Base-by-base conservation (phyloP, 805 yeast genomes). In the Komagataella phaffii region DNA sequence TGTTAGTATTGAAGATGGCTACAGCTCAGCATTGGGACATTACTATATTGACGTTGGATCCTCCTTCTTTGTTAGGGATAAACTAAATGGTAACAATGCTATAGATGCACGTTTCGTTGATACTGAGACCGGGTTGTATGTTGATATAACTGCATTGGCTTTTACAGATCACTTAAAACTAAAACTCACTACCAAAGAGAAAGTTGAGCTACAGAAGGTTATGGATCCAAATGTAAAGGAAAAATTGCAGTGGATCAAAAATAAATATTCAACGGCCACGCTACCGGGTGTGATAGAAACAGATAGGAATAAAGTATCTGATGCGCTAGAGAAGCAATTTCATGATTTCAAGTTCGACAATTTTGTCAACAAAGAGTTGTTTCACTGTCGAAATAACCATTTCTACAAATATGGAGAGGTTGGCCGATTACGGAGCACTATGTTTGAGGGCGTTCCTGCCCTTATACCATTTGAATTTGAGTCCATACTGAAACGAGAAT, bases 31-130 rank as follows among this genome's bases (percentile, higher is more conserved):
- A 1, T 71, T 75, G 58, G 85, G 85, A 0, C 71, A 76, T 51
- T 82, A 74, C 59, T 72, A 77, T 51, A 54, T 81, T 47, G 79
- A 68, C 51, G 57, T 64, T 43, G 76, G 79, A 1, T 64, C 75
- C 7, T 71, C 76, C 3, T 70, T 80, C 30, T 76, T 82, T 18
- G 67, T 73, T 30, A 67, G 88, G 57, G 63, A 58, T 1, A 67
- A 69, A 44, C 82, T 77, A 1, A 76, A 73, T 53, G 83, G 81
- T 0, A 57, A 64, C 21, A 80, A 81, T 58, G 77, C 77, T 53
- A 81, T 82, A 48, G 85, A 81, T 64, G 88, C 83, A 0, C 63
- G 89, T 50, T 78, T 83, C 58, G 78, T 83, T 48, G 88, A 83
- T 60, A 64, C 80, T 7, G 77, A 75, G 53, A 74, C 83, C 3